These are phyloP conservation scores for Daldinia concentrica DNA, from an alignment of 495 filamentous ascomycete genomes.

Conservation along the genomic window DNA sequence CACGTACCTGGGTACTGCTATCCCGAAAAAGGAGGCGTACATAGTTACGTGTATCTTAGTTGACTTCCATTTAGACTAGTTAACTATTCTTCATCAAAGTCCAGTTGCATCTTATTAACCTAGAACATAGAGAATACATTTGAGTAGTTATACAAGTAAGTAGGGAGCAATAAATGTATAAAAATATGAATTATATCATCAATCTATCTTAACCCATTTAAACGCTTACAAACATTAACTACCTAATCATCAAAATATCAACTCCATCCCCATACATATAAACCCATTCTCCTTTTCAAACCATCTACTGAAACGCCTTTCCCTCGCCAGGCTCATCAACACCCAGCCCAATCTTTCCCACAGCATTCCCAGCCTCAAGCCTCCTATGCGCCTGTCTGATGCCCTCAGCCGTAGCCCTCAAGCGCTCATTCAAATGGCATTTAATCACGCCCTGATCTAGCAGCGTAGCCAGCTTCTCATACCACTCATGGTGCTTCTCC, in stretches of 20 bases:
- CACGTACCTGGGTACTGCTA: neutral
- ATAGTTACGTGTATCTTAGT: neutral
- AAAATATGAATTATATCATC: too few relatives aligned
- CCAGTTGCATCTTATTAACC: too few relatives aligned
- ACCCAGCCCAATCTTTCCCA: constrained; percentile 33
- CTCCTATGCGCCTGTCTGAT: constrained; percentile 35
- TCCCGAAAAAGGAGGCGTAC: neutral
- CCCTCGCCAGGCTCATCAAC: constrained; percentile 31
- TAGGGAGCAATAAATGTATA: too few relatives aligned
- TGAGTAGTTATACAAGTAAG: too few relatives aligned
- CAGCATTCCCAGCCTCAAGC: constrained; percentile 29
- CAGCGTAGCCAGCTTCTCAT: constrained; percentile 15
- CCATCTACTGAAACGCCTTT: constrained; percentile 11
- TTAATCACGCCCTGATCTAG: constrained; percentile 24
- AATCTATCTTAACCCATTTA: too few relatives aligned
- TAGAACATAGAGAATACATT: too few relatives aligned
- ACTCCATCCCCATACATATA: neutral
- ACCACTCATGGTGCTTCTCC: constrained; percentile 40
- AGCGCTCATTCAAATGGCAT: constrained; percentile 29
- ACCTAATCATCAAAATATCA: neutral
- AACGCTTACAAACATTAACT: neutral
- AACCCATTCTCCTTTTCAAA: neutral
- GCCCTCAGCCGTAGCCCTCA: constrained; percentile 25
- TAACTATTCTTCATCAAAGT: too few relatives aligned
- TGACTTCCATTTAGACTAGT: neutral